phyloP scores from a whole-genome alignment of 202 grass and related monocot genomes.

The Musa balbisiana region DNA sequence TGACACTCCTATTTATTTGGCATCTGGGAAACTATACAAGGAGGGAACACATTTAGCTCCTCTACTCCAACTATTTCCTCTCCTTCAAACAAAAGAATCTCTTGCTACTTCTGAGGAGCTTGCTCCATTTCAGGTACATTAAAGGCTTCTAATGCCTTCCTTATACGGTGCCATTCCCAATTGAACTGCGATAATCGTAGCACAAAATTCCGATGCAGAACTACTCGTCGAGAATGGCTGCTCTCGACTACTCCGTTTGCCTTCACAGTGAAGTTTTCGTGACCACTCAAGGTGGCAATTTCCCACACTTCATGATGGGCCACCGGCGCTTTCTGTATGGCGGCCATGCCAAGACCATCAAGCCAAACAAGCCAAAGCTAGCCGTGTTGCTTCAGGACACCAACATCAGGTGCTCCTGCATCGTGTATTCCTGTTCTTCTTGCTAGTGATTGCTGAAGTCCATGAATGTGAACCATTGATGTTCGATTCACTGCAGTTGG shows the following conservation, averaged over 20 bases:
- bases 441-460: background rate
- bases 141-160: no score
- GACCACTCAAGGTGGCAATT: conserved; percentile 21
- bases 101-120: conserved; percentile 18
- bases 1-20: conserved; percentile 15
- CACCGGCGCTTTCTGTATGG: conserved; percentile 13
- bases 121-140: conserved; percentile 17
- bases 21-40: conserved; percentile 22
- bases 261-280: conserved; percentile 23
- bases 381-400: conserved; percentile 8
- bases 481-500: conserved; percentile 2
- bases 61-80: conserved; percentile 18
- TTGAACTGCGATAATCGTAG: background rate
- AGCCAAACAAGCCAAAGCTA: conserved; percentile 15
- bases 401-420: background rate
- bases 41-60: conserved; percentile 12
- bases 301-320: conserved; percentile 20
- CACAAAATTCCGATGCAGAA: background rate
- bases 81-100: conserved; percentile 15
- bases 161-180: no score
- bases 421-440: background rate
- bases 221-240: conserved; percentile 20
- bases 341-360: conserved; percentile 16
- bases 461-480: background rate
- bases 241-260: conserved; percentile 13